Percentiles rank a stretch among this genome's conserved stretches.
These are phyloP conservation scores for Ogataea degrootiae DNA, from an alignment of 805 yeast species.

Conservation along the genomic window DNA sequence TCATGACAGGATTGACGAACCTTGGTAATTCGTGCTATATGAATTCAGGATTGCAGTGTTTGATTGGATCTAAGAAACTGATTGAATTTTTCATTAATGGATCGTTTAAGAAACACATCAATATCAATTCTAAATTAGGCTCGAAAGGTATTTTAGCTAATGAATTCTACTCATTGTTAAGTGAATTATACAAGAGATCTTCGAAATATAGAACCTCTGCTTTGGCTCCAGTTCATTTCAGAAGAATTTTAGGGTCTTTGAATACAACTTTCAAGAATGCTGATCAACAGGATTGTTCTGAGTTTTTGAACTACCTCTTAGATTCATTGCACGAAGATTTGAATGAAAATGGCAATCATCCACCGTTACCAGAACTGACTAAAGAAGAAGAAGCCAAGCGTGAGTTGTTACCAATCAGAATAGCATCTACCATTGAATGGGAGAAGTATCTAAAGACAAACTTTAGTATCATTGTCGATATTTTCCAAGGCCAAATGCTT, in stretches of 20 bases:
- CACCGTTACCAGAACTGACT: constrained; percentile 53
- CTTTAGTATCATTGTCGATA: constrained; percentile 72
- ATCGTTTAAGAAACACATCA: constrained; percentile 61
- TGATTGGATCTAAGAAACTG: constrained; percentile 67
- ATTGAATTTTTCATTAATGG: constrained; percentile 58
- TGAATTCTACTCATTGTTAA: constrained; percentile 57
- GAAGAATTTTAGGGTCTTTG: constrained; percentile 60
- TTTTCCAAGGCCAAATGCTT: constrained; percentile 84
- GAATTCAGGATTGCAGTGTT: constrained; percentile 86
- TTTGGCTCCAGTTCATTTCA: constrained; percentile 61
- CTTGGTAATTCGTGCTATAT: constrained; percentile 91
- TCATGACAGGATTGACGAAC: constrained; percentile 70
- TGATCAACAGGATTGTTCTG: constrained; percentile 85
- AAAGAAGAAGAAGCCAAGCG: constrained; percentile 69
- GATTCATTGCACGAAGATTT: constrained; percentile 83
- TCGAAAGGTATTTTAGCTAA: constrained; percentile 75
- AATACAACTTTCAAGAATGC: constrained; percentile 58
- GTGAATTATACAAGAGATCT: constrained; percentile 45
- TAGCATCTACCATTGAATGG: constrained; percentile 91
- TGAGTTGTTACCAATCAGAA: constrained; percentile 67
- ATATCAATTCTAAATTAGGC: constrained; percentile 69
- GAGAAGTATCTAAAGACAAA: constrained; percentile 77
- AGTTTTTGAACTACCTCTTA: constrained; percentile 67
- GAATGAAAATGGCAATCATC: constrained; percentile 57
- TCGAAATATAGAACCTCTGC: constrained; percentile 23